A percentile compares a stretch with the other conserved stretches of the same genome.
These are phyloP conservation scores for Peribolospora kevripleyi DNA, from an alignment of 768 basidiomycete species.

Conservation along the genomic window DNA sequence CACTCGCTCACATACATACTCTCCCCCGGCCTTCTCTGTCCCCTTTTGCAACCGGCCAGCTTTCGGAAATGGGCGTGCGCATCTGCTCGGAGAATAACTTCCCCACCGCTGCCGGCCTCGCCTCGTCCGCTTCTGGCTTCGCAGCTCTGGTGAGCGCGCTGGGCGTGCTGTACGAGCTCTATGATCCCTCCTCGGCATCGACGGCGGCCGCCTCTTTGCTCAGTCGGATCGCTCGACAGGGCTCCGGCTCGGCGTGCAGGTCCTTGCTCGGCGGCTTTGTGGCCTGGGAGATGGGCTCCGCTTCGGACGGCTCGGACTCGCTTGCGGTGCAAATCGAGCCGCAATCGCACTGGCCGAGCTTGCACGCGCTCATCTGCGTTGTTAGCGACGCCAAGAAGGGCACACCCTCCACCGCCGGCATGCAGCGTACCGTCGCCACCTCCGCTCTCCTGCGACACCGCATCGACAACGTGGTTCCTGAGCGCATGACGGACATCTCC, in stretches of 20 bases:
- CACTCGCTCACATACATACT: slow-evolving; percentile 24
- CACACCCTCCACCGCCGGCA: slow-evolving; percentile 77
- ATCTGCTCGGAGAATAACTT: slow-evolving; percentile 95
- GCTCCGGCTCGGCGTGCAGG: slow-evolving; percentile 90
- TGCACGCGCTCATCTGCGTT: slow-evolving; percentile 92
- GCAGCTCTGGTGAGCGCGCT: slow-evolving; percentile 82
- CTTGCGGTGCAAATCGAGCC: slow-evolving; percentile 69
- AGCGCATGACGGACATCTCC: slow-evolving; percentile 59
- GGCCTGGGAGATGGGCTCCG: slow-evolving; percentile 62
- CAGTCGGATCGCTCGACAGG: slow-evolving; percentile 84
- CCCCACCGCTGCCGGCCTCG: slow-evolving; percentile 92
- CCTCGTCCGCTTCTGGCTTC: slow-evolving; percentile 90
- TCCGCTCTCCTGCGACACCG: slow-evolving; percentile 68
- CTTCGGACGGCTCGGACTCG: slow-evolving; percentile 53
- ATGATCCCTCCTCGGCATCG: neutral
- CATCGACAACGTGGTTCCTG: slow-evolving; percentile 61
- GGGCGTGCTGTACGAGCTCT: slow-evolving; percentile 55
- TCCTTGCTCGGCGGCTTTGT: slow-evolving; percentile 95
- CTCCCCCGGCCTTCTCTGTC: slow-evolving; percentile 35
- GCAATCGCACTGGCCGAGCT: slow-evolving; percentile 69
- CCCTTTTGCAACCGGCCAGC: too few relatives aligned
- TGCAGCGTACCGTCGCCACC: slow-evolving; percentile 94
- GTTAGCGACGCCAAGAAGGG: slow-evolving; percentile 92
- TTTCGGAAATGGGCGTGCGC: slow-evolving; percentile 21
- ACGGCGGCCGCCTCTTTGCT: slow-evolving; percentile 54